Evolutionary conservation across 176 grass and related monocot species (phyloP).

Genomic region (Tillandsia fasciculata): DNA sequence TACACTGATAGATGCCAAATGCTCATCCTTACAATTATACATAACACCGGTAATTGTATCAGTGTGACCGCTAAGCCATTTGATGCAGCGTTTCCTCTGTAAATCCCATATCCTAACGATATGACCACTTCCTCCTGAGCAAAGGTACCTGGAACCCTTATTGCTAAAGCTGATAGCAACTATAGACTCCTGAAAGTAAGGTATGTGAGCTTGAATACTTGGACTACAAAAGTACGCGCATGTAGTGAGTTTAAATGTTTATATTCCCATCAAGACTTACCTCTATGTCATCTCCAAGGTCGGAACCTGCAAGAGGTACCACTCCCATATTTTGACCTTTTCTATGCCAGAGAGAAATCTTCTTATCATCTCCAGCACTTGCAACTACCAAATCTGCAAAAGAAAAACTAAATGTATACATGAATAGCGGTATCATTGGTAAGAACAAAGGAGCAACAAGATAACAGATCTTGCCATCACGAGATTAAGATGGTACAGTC

Average conservation of each 20-base stretch:
- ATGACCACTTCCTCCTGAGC: constrained; percentile 87
- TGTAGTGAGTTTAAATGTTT: too few relatives aligned
- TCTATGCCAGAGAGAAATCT: constrained; percentile 89
- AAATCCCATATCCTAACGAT: constrained; percentile 98
- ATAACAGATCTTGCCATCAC: not conserved
- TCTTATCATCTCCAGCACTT: constrained; percentile 95
- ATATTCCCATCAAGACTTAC: constrained; percentile 22
- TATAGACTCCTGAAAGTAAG: constrained; percentile 76
- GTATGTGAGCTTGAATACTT: not conserved
- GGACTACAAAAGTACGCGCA: too few relatives aligned
- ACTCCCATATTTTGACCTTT: constrained; percentile 72
- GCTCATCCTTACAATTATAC: constrained; percentile 97
- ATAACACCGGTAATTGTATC: constrained; percentile 90
- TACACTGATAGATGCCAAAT: constrained; percentile 91
- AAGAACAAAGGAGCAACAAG: not conserved
- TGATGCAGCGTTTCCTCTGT: constrained; percentile 88
- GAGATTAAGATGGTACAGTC: not conserved
- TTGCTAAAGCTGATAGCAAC: constrained; percentile 94
- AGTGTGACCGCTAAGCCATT: constrained; percentile 86
- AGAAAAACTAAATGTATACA: constrained; percentile 9
- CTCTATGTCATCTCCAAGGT: constrained; percentile 81
- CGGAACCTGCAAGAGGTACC: constrained; percentile 58
- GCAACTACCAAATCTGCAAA: constrained; percentile 82
- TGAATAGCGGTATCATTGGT: not conserved
- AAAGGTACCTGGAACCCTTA: constrained; percentile 93